Evolutionary conservation across 306 rosid species (phyloP), one percentile per base, ranked within the genome.

Genomic region (Inga leiocalycina): DNA sequence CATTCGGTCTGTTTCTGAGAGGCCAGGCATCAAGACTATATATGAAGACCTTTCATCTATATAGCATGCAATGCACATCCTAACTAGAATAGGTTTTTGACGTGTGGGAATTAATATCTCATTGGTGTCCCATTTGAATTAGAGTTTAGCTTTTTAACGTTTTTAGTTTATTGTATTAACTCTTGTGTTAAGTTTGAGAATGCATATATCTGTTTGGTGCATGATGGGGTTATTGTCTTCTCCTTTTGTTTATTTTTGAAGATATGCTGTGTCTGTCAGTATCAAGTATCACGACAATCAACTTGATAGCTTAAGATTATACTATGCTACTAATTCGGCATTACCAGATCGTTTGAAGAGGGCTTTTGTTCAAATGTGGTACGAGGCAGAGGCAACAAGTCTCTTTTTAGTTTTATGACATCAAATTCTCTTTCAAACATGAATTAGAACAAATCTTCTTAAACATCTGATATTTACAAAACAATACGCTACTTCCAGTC

Each of bases 11-110:
- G 90, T 94, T 46, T 93, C 97, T 0, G 98, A 94, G 84, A 89
- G 99, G 81, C 97, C 97, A 66, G 98, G 98, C 43, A 97, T 94
- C 89, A 97, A 92, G 90, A 94, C 94, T 51, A 88, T 94, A 81
- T 97, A 97, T 77, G 99, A 97, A 83, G 99, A 97, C 82, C 95
- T 97, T 79, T 97, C 99, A 45, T 94, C 98, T 57, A 87, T 97
- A 85, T 97, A 97, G 92, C 69, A 14, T 85, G 24, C 64, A 54
- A 54, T 19, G 72, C 71, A 59, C 69, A 45, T 88, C 78, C 86
- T 78, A 83, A 85, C 84, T 75, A 48, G 72, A 70, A 66, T 79
- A 85, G 78, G 88, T 75, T 75, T 39, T 83, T 87, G 67, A 44
- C 80, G 35, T 46, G 66, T 75, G 92, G 92, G 93, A 82, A 82